These are phyloP conservation scores for Cutaneotrichosporon sp. DNA, from an alignment of 1,284 basidiomycete genomes.

Conservation along the genomic window DNA sequence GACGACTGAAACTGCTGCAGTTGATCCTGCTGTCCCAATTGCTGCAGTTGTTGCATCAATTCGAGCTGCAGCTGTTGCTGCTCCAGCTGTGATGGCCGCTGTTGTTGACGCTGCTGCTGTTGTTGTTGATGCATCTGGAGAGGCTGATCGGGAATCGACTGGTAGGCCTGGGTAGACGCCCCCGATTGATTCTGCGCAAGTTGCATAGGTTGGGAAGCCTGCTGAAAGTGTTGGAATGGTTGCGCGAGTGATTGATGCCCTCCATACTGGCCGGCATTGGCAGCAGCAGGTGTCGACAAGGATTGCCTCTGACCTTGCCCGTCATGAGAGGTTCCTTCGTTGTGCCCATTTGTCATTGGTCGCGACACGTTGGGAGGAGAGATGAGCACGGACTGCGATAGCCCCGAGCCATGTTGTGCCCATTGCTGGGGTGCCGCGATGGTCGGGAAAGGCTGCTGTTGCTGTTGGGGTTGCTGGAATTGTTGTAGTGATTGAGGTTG, in stretches of 20 bases:
- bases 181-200: not conserved
- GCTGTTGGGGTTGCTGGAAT: not conserved
- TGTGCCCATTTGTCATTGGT: not conserved
- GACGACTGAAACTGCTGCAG: not conserved
- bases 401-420: not conserved
- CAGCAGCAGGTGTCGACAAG: not conserved
- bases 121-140: not conserved
- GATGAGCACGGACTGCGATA: not conserved
- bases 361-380: not conserved
- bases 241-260: not conserved
- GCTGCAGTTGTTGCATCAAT: not conserved
- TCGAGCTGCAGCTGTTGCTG: not conserved
- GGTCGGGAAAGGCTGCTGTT: not conserved
- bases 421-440: not conserved
- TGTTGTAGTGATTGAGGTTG: not conserved
- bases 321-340: not conserved
- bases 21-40: not conserved
- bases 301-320: not conserved
- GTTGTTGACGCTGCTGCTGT: not conserved
- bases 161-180: not conserved
- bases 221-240: not conserved
- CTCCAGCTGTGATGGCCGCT: too few relatives aligned
- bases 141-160: not conserved
- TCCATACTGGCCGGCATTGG: not conserved
- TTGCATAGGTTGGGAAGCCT: not conserved